Evolutionary conservation across 208 protist species (phyloP).

Genomic region (Jaenimonas drosophilae): DNA sequence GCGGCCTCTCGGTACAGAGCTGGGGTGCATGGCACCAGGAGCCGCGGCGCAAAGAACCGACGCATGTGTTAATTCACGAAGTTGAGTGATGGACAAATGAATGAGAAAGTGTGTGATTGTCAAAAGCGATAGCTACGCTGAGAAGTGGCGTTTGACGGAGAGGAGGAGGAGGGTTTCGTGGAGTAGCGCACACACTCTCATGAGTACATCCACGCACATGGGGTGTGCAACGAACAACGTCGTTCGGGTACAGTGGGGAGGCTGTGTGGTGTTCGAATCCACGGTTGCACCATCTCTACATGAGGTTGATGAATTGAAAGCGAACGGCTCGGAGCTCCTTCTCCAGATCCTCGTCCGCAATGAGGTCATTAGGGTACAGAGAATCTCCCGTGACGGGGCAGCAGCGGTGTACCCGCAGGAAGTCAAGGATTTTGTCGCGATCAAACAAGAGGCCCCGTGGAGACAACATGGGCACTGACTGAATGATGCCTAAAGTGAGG

Average conservation of each 20-base stretch:
- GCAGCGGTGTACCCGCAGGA: constrained; percentile 9
- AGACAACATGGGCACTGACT: constrained; percentile 19
- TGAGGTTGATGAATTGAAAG: constrained; percentile 20
- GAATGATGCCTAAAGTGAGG: constrained; percentile 27
- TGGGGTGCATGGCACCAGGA: no score
- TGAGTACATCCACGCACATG: background rate
- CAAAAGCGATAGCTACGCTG: no score
- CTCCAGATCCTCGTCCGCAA: constrained; percentile 22
- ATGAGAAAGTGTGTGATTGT: no score
- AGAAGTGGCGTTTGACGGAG: background rate
- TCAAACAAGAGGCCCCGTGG: constrained; percentile 44
- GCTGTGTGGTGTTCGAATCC: background rate
- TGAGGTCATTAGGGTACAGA: constrained; percentile 17
- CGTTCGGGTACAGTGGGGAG: background rate
- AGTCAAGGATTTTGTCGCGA: constrained; percentile 22
- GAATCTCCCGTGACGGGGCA: constrained; percentile 37
- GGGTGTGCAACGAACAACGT: background rate
- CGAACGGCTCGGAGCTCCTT: constrained; percentile 24
- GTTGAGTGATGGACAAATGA: no score
- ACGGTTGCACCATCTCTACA: background rate
- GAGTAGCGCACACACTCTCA: background rate
- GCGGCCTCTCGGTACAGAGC: no score
- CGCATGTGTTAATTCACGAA: no score
- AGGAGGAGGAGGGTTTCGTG: background rate
- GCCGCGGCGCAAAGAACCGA: no score